Conservation (phyloP, 2,329 filamentous ascomycete species). For the Fusarium illudens region DNA sequence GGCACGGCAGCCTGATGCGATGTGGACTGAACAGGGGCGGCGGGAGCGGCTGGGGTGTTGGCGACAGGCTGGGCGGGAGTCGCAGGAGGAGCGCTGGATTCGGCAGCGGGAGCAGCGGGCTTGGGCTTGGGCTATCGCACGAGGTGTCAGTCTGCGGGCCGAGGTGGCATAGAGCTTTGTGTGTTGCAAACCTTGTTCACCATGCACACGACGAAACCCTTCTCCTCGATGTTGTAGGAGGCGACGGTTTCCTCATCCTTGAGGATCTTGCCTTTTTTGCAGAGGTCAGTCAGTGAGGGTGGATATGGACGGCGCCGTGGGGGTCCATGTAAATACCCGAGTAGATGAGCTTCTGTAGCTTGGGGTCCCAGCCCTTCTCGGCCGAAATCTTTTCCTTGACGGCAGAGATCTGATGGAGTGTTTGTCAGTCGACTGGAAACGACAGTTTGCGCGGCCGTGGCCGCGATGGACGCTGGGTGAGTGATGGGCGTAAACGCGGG, state of each 20-base stretch:
- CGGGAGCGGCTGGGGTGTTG: slow-evolving; percentile 67
- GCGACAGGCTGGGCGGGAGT: slow-evolving; percentile 65
- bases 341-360: slow-evolving; percentile 96
- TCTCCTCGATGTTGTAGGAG: slow-evolving; percentile 98
- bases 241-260: slow-evolving; percentile 97
- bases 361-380: slow-evolving; percentile 94
- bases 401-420: slow-evolving; percentile 72
- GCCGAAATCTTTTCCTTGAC: slow-evolving; percentile 92
- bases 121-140: slow-evolving; percentile 68
- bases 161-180: not conserved
- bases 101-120: slow-evolving; percentile 62
- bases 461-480: slow-evolving; percentile 18
- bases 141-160: slow-evolving; percentile 20
- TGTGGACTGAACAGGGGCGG: slow-evolving; percentile 49
- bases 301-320: not conserved
- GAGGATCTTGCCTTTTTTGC: slow-evolving; percentile 84
- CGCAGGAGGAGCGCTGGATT: slow-evolving; percentile 67
- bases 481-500: slow-evolving; percentile 35
- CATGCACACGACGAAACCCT: slow-evolving; percentile 99
- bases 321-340: slow-evolving; percentile 69
- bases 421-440: slow-evolving; percentile 21
- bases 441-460: slow-evolving; percentile 22
- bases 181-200: slow-evolving; percentile 80
- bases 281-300: slow-evolving; percentile 33
- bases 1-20: slow-evolving; percentile 60